Percentiles rank a stretch among this genome's conserved stretches.
Evolutionary conservation across 2,329 filamentous ascomycete species (phyloP).

Genomic region (Clonostachys rosea): DNA sequence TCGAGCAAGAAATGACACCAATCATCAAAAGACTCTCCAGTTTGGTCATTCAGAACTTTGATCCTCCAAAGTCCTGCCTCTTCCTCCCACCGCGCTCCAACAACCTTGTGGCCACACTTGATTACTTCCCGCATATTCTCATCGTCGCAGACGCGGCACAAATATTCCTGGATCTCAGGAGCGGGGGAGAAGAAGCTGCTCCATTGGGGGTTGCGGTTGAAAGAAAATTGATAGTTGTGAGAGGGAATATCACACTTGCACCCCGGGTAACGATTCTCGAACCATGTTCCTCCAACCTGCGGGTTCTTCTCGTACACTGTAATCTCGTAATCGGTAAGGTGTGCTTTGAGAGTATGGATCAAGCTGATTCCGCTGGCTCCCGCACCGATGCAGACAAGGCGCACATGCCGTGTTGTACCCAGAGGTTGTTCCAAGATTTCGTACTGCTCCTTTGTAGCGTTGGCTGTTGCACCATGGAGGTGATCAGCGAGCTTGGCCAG

Average conservation of each 20-base stretch:
- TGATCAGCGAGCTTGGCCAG: no score
- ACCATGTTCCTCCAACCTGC: constrained; percentile 1
- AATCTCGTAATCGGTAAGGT: constrained; percentile 1
- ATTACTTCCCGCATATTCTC: constrained; percentile 37
- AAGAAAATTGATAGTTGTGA: constrained; percentile 61
- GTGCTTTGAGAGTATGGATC: no score
- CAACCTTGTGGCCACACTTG: constrained; percentile 34
- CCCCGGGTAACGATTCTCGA: neutral
- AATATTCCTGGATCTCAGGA: constrained; percentile 48
- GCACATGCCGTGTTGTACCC: constrained; percentile 11
- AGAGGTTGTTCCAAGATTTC: constrained; percentile 14
- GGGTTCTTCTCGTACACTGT: constrained; percentile 2
- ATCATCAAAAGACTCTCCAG: constrained; percentile 1
- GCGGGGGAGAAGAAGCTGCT: constrained; percentile 49
- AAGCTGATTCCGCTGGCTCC: neutral
- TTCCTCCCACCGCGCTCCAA: constrained; percentile 10
- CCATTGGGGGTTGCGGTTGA: constrained; percentile 55
- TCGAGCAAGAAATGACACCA: constrained; percentile 30
- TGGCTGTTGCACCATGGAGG: no score
- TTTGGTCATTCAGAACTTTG: constrained; percentile 19
- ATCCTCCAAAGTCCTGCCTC: constrained; percentile 31
- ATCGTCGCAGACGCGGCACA: constrained; percentile 37
- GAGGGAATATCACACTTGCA: constrained; percentile 44
- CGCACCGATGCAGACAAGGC: constrained; percentile 11
- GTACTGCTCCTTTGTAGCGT: constrained; percentile 1